phyloP scores from a whole-genome alignment of 345 rosid genomes.

The Reutealis trisperma region DNA sequence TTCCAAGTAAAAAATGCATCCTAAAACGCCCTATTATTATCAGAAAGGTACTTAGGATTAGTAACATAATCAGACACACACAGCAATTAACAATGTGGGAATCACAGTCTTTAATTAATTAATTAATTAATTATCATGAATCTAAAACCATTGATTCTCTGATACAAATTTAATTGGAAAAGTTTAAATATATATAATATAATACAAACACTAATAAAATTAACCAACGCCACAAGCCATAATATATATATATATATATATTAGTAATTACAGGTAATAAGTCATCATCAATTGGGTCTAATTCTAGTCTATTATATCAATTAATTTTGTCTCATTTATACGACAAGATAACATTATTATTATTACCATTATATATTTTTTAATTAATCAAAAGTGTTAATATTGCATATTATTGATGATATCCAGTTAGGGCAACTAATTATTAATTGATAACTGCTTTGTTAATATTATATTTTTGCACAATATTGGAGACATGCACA shows the following conservation, averaged over 20 bases:
- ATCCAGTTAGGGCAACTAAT: not conserved
- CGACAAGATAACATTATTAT: not conserved
- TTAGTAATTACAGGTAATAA: not conserved
- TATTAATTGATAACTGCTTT: not conserved
- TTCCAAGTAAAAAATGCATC: too few species aligned
- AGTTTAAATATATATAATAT: not conserved
- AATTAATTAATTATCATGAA: not conserved
- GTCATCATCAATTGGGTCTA: slow-evolving; percentile 12
- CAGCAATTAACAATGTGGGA: not conserved
- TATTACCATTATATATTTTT: not conserved
- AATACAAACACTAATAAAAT: not conserved
- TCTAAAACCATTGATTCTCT: not conserved
- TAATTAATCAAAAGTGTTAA: not conserved
- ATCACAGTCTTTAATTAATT: not conserved
- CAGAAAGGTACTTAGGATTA: too few species aligned
- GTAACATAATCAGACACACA: too few species aligned
- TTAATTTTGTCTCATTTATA: not conserved
- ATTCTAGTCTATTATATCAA: not conserved
- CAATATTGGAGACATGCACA: slow-evolving; percentile 13
- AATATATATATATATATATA: too few species aligned
- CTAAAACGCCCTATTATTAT: too few species aligned
- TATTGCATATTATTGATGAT: not conserved
- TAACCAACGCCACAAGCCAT: not conserved
- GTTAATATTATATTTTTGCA: not conserved
- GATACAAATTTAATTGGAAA: not conserved